Evolutionary conservation across 2,329 filamentous ascomycete genomes (phyloP), one percentile per base, ranked within the genome.

Genomic region (Ophiobolus disseminans): DNA sequence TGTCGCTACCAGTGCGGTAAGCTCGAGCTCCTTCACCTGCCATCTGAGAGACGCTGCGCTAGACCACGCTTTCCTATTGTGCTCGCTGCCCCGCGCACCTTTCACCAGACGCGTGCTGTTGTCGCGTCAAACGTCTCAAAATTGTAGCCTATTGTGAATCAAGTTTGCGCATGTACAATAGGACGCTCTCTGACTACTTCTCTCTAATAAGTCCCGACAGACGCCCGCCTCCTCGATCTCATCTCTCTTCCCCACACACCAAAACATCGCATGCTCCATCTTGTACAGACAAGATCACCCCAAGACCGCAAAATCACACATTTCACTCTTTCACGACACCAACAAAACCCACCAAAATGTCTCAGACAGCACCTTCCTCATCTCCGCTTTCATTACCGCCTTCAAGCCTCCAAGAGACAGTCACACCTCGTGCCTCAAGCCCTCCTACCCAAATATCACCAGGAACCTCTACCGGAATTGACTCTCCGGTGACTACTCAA

Each of bases 1-100:
- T 66, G 65, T 65, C 62, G 42, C 59, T 67, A 13, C 60, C 63
- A 13, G 54, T 63, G 32, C 58, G 57, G 63, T 68, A 60, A 40
- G 65, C 66, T 28, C 14, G 25, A 25, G 32, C 42, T 45, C 39
- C 21, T 41, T 41, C 20, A 44, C 28, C 26, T 39, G 13, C 26
- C 30, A 13, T 26, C 21, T 28, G 14, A 26, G 17, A 35, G 26
- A 17, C n/a, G 13, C 45, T 17, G 21, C 16, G 34, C 37, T 26
- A 30, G 30, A 26, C 20, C 3, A 25, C 26, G n/a, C 21, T 28
- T 22, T 42, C 16, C 28, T 40, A 44, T 44, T 39, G 39, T 44
- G 35, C 13, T n/a, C 30, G 17, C 32, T 26, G 25, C n/a, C n/a
- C n/a, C n/a, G n/a, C n/a, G n/a, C n/a, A n/a, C n/a, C n/a, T n/a